phyloP scores from a whole-genome alignment of 208 protist genomes.

The Leishmania tarentolae region DNA sequence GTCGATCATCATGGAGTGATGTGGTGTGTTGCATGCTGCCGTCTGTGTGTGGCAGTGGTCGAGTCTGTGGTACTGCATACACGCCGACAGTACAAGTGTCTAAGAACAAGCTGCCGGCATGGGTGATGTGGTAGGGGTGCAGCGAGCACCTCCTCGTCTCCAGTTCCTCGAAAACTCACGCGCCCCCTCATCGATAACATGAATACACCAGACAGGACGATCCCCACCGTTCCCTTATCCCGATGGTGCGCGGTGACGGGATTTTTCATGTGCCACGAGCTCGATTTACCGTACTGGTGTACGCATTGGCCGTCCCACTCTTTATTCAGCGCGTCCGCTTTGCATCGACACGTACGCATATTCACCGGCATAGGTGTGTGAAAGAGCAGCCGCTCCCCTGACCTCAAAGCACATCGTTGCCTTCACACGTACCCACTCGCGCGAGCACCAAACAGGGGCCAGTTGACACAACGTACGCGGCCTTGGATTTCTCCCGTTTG shows the following conservation, averaged over 20 bases:
- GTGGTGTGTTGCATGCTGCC: neutral
- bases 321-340: neutral
- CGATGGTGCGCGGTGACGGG: neutral
- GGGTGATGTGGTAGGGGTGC: neutral
- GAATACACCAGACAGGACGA: neutral
- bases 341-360: conserved; percentile 1
- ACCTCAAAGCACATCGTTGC: neutral
- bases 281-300: neutral
- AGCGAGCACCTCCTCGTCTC: neutral
- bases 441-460: too few relatives aligned
- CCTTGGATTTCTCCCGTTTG: too few relatives aligned
- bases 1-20: neutral
- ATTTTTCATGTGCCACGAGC: neutral
- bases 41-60: neutral
- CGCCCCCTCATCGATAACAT: neutral
- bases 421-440: neutral
- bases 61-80: neutral
- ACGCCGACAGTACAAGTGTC: neutral
- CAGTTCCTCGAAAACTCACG: neutral
- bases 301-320: neutral
- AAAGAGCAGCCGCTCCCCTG: neutral
- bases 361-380: neutral
- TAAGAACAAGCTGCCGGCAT: neutral
- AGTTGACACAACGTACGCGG: too few relatives aligned
- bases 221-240: neutral